These are phyloP conservation scores for Barnettozyma botsteinii DNA, from an alignment of 805 yeast species.

Conservation along the genomic window DNA sequence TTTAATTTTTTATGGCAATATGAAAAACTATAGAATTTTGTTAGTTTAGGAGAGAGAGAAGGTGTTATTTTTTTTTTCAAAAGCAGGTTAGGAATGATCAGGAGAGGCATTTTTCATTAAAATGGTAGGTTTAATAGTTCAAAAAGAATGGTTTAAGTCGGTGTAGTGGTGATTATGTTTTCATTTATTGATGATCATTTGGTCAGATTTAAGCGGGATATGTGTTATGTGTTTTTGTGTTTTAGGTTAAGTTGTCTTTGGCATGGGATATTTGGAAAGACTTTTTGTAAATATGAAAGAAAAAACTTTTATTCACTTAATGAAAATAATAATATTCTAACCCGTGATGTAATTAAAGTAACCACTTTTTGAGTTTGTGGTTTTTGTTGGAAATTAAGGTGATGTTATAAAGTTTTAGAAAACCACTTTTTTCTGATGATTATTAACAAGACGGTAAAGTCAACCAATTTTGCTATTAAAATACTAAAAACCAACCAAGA, in stretches of 20 bases:
- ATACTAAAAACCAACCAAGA: too few species aligned
- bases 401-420: too few species aligned
- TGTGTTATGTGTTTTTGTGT: conserved; percentile 1
- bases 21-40: too few species aligned
- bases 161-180: neutral
- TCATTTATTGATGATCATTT: neutral
- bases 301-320: neutral
- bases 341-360: too few species aligned
- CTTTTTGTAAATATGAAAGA: neutral
- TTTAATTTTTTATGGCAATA: too few species aligned
- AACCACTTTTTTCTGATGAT: too few species aligned
- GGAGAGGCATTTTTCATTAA: neutral
- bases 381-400: too few species aligned
- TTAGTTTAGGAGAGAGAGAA: neutral
- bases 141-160: neutral
- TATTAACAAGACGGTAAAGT: too few species aligned
- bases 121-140: neutral
- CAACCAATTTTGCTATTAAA: too few species aligned
- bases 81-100: too few species aligned
- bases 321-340: neutral
- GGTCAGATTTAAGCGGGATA: neutral
- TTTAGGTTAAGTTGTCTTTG: conserved; percentile 6
- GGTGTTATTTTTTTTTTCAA: neutral
- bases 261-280: conserved; percentile 6
- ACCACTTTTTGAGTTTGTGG: neutral